Evolutionary conservation across 2,329 filamentous ascomycete species (phyloP), one percentile per base, ranked within the genome.

Genomic region (Botrytis elliptica): DNA sequence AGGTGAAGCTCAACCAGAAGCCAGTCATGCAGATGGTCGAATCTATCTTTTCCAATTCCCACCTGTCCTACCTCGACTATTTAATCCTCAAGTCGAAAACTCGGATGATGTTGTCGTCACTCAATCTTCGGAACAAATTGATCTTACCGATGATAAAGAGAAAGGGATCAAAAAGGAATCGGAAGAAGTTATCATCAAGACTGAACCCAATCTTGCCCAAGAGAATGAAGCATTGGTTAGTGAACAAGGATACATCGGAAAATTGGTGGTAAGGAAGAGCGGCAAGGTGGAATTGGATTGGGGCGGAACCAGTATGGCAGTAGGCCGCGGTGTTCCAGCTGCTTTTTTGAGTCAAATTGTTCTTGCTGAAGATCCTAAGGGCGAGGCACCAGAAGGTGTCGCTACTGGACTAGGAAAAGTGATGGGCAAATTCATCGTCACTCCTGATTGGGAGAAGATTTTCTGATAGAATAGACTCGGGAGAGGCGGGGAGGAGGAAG

Each of bases 1-100:
- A 20, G 57, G 40, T 57, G 72, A 69, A 71, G 77, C 78, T 38
- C 75, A 78, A 20, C 25, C 70, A 57, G 70, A 72, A 55, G 70
- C 46, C 9, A 65, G 55, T 33, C 70, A 72, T 42, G 79, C 80
- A 66, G 88, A 90, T 64, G 88, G 89, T 36, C 85, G 88, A 55
- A 81, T 91, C 70, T 91, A 90, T 75, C 84, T 91, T 68, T 91
- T 91, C 82, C 89, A 91, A 77, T 88, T 91, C 76, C 89, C 89
- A 59, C 88, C 88, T 8, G 82, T 90, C 6, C 84, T 91, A 18
- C 89, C 89, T 12, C 86, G 88, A 0, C 82, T 91, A 22, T 79
- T 78, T 67, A 78, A 82, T 72, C 79, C 79, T 10, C 38, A 67
- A 38, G 76, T 33, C 60, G 68, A 76, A 22, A 79, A 86, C 73